A percentile compares a stretch with the other conserved stretches of the same genome.
phyloP scores from a whole-genome alignment of 163 green algal species.

The Scenedesmus sp. region DNA sequence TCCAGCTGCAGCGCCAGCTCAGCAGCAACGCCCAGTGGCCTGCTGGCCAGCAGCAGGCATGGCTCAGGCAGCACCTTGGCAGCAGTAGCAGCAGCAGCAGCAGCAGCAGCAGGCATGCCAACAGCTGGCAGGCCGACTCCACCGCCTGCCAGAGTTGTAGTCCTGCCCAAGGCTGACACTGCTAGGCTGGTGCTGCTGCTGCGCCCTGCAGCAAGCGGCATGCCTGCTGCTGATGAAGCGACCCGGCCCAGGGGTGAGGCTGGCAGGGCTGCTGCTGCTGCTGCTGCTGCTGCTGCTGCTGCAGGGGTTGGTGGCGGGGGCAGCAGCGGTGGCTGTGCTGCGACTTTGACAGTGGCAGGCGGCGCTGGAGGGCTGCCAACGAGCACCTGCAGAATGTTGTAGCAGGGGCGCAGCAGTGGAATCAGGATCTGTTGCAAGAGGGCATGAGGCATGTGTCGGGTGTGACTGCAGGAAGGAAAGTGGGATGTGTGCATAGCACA shows the following conservation, averaged over 20 bases:
- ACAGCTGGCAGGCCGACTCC: background rate
- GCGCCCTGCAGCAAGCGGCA: background rate
- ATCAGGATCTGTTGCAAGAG: no score
- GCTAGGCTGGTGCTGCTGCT: background rate
- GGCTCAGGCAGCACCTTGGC: slow-evolving; percentile 30
- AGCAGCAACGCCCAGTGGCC: background rate
- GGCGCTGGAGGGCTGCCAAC: slow-evolving; percentile 10
- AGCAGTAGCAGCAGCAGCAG: slow-evolving; percentile 37
- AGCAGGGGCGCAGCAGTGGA: background rate
- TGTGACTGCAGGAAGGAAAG: no score
- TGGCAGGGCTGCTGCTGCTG: background rate
- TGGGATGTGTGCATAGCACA: no score
- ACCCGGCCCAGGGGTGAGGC: background rate
- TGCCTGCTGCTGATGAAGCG: background rate
- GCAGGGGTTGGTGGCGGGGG: background rate
- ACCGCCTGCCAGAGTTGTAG: background rate
- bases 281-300: background rate
- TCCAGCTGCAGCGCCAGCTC: slow-evolving; percentile 44
- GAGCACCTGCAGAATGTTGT: slow-evolving; percentile 30
- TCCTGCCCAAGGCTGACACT: background rate
- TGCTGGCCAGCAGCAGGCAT: slow-evolving; percentile 25
- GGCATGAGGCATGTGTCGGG: no score
- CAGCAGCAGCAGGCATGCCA: background rate
- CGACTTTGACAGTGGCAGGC: background rate
- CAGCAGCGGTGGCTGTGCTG: background rate